Conservation (phyloP, 108 stramenopile species). For the Pseudonitzschia delicatissima region DNA sequence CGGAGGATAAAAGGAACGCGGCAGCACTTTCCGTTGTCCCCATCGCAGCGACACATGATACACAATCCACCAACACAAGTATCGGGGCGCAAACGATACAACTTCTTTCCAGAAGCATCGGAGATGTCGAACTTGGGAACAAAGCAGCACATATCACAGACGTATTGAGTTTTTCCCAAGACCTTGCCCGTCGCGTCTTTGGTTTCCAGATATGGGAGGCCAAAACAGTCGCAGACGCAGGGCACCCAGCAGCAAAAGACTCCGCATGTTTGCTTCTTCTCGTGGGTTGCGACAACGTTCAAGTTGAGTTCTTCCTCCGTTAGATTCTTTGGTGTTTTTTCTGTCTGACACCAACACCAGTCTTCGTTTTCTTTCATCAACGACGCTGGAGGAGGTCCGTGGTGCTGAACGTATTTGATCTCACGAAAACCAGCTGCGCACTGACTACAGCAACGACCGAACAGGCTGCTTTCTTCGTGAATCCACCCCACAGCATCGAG, state of each 20-base stretch:
- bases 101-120: conserved; percentile 13
- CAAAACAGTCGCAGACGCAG: conserved; percentile 2
- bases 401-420: conserved; percentile 24
- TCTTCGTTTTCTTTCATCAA: conserved; percentile 15
- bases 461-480: conserved; percentile 26
- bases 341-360: conserved; percentile 16
- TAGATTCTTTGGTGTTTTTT: conserved; percentile 1
- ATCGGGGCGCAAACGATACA: conserved; percentile 31
- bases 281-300: conserved; percentile 28
- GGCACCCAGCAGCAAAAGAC: conserved; percentile 1
- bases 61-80: conserved; percentile 21
- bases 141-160: conserved; percentile 37
- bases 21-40: conserved; percentile 25
- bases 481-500: conserved; percentile 16
- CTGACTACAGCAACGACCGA: neutral
- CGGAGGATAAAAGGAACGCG: conserved; percentile 32
- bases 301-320: conserved; percentile 11
- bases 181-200: conserved; percentile 18
- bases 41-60: conserved; percentile 32
- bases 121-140: conserved; percentile 37
- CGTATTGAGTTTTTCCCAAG: conserved; percentile 26
- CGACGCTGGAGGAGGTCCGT: neutral
- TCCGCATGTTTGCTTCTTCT: conserved; percentile 26
- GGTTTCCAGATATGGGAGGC: conserved; percentile 22
- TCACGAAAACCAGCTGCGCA: conserved; percentile 7